phyloP scores from a whole-genome alignment of 129 eudicot species.

The Flaveria trinervia region DNA sequence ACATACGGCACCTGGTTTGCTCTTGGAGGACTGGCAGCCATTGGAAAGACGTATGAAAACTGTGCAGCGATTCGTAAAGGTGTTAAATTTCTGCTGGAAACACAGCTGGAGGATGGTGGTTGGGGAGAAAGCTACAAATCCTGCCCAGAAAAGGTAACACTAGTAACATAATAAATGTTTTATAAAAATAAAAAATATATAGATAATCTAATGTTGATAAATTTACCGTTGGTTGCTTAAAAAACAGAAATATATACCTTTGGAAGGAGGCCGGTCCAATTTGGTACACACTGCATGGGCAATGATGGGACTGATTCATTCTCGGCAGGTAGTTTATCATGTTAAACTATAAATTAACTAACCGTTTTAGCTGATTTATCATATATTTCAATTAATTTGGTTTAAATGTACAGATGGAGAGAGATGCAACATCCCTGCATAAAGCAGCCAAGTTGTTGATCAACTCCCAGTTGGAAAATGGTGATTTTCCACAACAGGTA shows the following conservation, averaged over 20 bases:
- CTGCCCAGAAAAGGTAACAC: slow-evolving; percentile 72
- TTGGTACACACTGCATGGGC: slow-evolving; percentile 95
- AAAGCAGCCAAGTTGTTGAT: slow-evolving; percentile 74
- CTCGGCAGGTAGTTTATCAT: slow-evolving; percentile 63
- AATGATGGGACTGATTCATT: slow-evolving; percentile 70
- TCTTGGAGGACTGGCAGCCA: slow-evolving; percentile 62
- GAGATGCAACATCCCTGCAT: slow-evolving; percentile 69
- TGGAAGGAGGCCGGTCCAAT: slow-evolving; percentile 67
- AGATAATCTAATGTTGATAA: too few relatives aligned
- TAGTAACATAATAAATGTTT: neutral
- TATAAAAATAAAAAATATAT: neutral
- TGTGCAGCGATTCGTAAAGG: slow-evolving; percentile 62
- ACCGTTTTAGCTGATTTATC: neutral
- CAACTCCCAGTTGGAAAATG: slow-evolving; percentile 77
- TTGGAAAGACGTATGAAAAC: slow-evolving; percentile 65
- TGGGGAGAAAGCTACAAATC: slow-evolving; percentile 98
- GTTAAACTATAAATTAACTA: neutral
- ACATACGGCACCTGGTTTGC: slow-evolving; percentile 93
- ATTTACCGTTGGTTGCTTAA: neutral
- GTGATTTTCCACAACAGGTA: slow-evolving; percentile 97
- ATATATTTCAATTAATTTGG: neutral
- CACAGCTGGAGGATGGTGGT: slow-evolving; percentile 80
- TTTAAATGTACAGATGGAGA: slow-evolving; percentile 43
- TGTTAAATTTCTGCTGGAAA: slow-evolving; percentile 54
- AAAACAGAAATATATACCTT: slow-evolving; percentile 61